Base-by-base conservation (phyloP, 2,329 filamentous ascomycete genomes). In the Periconia macrospinosa region DNA sequence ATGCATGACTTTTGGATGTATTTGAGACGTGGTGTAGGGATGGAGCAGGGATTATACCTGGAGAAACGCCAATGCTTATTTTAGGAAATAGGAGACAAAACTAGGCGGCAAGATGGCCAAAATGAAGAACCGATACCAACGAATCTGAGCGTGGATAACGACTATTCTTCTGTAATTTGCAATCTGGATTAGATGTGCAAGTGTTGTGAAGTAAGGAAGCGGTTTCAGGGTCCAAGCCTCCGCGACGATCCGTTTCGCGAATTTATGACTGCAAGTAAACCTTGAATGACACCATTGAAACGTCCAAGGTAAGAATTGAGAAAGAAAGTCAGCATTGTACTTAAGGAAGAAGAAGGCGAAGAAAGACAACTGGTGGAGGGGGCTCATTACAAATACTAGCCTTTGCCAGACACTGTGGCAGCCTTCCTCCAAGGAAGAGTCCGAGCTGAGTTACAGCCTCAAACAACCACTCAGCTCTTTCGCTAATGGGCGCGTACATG, bases 11-110 rank as follows among this genome's bases (percentile, higher is more conserved):
- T 15, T 27, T 17, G 40, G n/a, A n/a, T 27, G 35, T 54, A 49
- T 52, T 44, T 56, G 53, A 59, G 54, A 56, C 53, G 48, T 54
- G 47, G 44, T 48, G 43, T 43, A 40, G 42, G 37, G 42, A 18
- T 45, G 33, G 8, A 18, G 30, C 51, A 35, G 48, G 56, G 51
- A 42, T 54, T 40, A 56, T 54, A 51, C 53, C 49, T 40, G 51
- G 40, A 45, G 47, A 50, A 47, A 50, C 50, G 45, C 42, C 50
- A 30, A 46, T 17, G 37, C 47, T 18, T 41, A 52, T 56, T 27
- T 30, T 40, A 44, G 47, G 43, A 45, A 45, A 53, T 41, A 53
- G 54, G 54, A 42, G 14, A 42, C 23, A 27, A 27, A 27, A 27
- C 5, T 27, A 27, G 23, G 23, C 23, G 41, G 20, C n/a, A n/a